These are phyloP conservation scores for Mycena haematopus DNA, from an alignment of 768 basidiomycete species.

Conservation along the genomic window DNA sequence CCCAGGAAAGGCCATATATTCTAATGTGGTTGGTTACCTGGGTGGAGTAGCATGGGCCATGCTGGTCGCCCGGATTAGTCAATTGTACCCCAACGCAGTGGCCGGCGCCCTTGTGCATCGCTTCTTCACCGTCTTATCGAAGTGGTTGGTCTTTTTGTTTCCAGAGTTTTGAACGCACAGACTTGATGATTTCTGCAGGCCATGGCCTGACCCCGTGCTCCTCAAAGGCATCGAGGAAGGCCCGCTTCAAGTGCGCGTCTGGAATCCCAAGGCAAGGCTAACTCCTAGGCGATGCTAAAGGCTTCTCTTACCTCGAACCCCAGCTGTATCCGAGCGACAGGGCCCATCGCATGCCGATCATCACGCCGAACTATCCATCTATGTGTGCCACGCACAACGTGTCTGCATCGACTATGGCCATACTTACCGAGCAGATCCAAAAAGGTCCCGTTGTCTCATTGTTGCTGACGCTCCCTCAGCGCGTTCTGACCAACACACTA, in stretches of 20 bases:
- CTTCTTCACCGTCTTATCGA: conserved; percentile 97
- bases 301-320: not conserved
- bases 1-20: conserved; percentile 94
- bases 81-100: conserved; percentile 92
- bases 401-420: conserved; percentile 90
- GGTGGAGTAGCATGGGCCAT: conserved; percentile 99
- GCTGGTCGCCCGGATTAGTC: conserved; percentile 97
- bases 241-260: conserved; percentile 89
- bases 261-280: conserved; percentile 87
- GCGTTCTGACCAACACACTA: not conserved
- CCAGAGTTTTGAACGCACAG: no score
- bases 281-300: not conserved
- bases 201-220: conserved; percentile 97
- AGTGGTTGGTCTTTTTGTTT: conserved; percentile 59
- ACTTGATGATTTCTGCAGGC: conserved; percentile 54
- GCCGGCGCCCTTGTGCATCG: conserved; percentile 96
- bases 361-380: conserved; percentile 97
- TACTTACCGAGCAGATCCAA: conserved; percentile 94
- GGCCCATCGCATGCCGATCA: conserved; percentile 97
- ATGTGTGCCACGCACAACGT: conserved; percentile 99
- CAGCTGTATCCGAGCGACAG: conserved; percentile 90
- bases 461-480: no score
- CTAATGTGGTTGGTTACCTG: conserved; percentile 95
- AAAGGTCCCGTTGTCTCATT: conserved; percentile 69
- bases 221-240: conserved; percentile 97